A percentile compares a stretch with the other conserved stretches of the same genome.
Evolutionary conservation across 805 yeast genomes (phyloP).

Genomic region (Yamadazyma endophytica): DNA sequence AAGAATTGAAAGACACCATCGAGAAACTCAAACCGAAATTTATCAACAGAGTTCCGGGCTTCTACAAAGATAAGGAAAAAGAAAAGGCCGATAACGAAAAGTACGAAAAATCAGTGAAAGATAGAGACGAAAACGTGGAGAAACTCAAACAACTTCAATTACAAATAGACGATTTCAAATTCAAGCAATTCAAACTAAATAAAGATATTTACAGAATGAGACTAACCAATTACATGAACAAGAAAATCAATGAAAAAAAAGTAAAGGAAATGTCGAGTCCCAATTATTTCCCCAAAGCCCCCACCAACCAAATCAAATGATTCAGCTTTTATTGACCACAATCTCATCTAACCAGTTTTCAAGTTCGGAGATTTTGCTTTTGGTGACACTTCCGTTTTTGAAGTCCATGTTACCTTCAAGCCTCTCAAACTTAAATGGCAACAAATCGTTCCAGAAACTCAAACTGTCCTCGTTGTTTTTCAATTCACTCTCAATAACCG

Average conservation of each 20-base stretch:
- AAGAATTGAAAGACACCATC: slow-evolving; percentile 18
- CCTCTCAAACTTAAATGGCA: slow-evolving; percentile 56
- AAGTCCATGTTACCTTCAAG: slow-evolving; percentile 74
- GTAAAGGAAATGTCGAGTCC: slow-evolving; percentile 30
- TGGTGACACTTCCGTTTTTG: slow-evolving; percentile 66
- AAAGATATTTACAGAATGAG: slow-evolving; percentile 39
- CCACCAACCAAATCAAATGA: slow-evolving; percentile 4
- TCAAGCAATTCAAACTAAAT: slow-evolving; percentile 38
- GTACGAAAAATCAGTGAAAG: slow-evolving; percentile 14
- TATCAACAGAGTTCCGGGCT: slow-evolving; percentile 26
- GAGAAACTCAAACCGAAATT: slow-evolving; percentile 28
- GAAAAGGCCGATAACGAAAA: slow-evolving; percentile 17
- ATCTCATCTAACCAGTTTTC: slow-evolving; percentile 75
- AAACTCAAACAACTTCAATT: slow-evolving; percentile 15
- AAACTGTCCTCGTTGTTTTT: slow-evolving; percentile 37
- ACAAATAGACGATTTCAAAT: slow-evolving; percentile 23
- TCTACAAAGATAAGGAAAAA: slow-evolving; percentile 16
- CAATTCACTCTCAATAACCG: slow-evolving; percentile 46
- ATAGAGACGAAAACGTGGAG: slow-evolving; percentile 15
- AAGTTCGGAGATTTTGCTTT: slow-evolving; percentile 56
- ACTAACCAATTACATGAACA: slow-evolving; percentile 31
- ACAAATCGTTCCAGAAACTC: slow-evolving; percentile 35
- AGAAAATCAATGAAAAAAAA: slow-evolving; percentile 22
- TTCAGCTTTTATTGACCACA: slow-evolving; percentile 45
- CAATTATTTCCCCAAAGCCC: slow-evolving; percentile 37